Evolutionary conservation across 176 grass and related monocot species (phyloP), one percentile per base, ranked within the genome.

Genomic region (Puya raimondii): DNA sequence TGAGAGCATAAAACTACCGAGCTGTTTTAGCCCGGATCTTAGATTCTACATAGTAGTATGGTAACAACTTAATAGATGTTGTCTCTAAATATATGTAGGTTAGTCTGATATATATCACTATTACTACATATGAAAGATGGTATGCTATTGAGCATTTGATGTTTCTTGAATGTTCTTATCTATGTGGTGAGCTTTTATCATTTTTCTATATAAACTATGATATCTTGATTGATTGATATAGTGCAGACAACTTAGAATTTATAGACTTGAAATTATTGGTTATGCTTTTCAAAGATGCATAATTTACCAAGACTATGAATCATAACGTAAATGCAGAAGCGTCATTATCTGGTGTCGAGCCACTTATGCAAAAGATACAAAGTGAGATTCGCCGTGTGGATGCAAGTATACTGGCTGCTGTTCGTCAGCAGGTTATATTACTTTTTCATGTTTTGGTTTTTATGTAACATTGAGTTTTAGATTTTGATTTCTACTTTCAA

Each of bases 361-460:
- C 94, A 64, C 85, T 99, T 76, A 99, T 99, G 94, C 94, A 93
- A 69, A 99, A 99, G 87, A 99, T 99, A 80, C 94, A 99, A 76
- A 82, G 80, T 68, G 94, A 99, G 85, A 99, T 99, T 88, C 85
- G 90, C 21, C 90, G 90, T 64, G 94, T 99, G 48, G 94, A 99
- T 78, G 90, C 90, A 9, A 88, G 87, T 74, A 99, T 99, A 79
- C 85, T 99, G 50, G 79, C 90, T 14, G 94, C 94, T 15, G 94
- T 99, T 21, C 78, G 94, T 16, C 94, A 99, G 82, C 94, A 99
- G 94, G 94, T 99, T 58, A 18, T 79, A 23, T 70, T 65, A 11
- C 33, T 8, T 14, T 14, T 76, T 18, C 16, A 8, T 50, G 54
- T 66, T 33, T 65, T 65, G 50, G 0, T 71, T 53, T 72, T 53